phyloP scores from a whole-genome alignment of 2,329 filamentous ascomycete species.

The Stemphylium lycopersici region DNA sequence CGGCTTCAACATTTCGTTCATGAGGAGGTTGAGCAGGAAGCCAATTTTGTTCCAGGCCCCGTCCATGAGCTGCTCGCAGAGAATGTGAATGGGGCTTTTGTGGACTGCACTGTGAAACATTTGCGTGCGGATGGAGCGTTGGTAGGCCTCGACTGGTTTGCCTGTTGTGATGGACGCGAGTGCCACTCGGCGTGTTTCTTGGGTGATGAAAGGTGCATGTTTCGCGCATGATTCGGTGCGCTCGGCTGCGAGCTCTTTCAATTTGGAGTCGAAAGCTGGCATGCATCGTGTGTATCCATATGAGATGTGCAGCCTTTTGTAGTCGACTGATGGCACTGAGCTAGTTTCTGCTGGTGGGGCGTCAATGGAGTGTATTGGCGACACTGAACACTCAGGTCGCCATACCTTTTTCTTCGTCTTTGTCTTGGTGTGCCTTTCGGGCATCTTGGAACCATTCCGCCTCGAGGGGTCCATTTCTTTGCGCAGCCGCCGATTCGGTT shows the following conservation, averaged over 20 bases:
- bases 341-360: background rate
- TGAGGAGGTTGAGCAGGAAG: slow-evolving; percentile 51
- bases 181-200: slow-evolving; percentile 19
- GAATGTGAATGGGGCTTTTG: slow-evolving; percentile 50
- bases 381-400: background rate
- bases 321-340: background rate
- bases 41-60: slow-evolving; percentile 55
- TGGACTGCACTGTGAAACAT: slow-evolving; percentile 50
- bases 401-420: slow-evolving; percentile 1
- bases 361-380: background rate
- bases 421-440: slow-evolving; percentile 2
- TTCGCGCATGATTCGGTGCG: slow-evolving; percentile 22
- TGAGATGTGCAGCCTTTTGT: slow-evolving; percentile 15
- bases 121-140: slow-evolving; percentile 52
- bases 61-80: slow-evolving; percentile 51
- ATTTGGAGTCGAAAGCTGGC: slow-evolving; percentile 14
- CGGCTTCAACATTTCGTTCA: slow-evolving; percentile 46
- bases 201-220: slow-evolving; percentile 18
- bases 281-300: slow-evolving; percentile 26
- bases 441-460: slow-evolving; percentile 11
- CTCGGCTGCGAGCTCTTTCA: slow-evolving; percentile 11
- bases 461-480: background rate
- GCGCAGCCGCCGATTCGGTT: background rate
- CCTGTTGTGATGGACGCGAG: slow-evolving; percentile 48
- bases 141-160: slow-evolving; percentile 45